Conservation (phyloP, 73 alveolate genomes). For the Symbiodinium pilosum region DNA sequence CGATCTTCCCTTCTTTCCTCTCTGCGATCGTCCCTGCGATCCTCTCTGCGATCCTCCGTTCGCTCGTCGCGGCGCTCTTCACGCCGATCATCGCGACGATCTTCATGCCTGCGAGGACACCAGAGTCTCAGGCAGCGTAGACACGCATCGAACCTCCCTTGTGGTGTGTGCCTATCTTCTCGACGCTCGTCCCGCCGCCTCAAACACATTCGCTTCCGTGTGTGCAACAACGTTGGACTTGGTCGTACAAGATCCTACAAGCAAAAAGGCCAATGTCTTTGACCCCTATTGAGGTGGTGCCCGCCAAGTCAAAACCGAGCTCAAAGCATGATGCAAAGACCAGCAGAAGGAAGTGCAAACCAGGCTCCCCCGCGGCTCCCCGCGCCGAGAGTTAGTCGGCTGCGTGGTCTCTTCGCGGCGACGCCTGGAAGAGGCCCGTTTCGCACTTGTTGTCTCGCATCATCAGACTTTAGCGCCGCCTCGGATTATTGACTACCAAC, state of each 20-base stretch:
- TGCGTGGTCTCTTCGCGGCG: not conserved
- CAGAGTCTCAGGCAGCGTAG: no score
- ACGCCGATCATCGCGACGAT: not conserved
- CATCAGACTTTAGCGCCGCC: no score
- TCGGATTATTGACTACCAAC: no score
- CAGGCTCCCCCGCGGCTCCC: not conserved
- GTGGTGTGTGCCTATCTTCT: conserved; percentile 2
- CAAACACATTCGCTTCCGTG: not conserved
- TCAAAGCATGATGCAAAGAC: no score
- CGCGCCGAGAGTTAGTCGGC: not conserved
- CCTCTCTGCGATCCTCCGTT: not conserved
- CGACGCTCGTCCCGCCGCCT: not conserved
- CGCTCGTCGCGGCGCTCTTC: not conserved
- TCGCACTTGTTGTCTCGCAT: no score
- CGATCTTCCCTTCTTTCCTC: not conserved
- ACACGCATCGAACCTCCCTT: no score
- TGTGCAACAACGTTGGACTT: no score
- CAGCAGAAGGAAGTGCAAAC: no score
- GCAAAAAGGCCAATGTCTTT: no score
- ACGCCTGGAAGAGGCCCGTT: not conserved
- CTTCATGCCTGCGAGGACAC: not conserved
- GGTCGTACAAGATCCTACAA: not conserved
- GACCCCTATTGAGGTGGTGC: no score
- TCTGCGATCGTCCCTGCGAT: not conserved
- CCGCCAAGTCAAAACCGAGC: no score